Evolutionary conservation across 768 basidiomycete genomes (phyloP).

Genomic region (Inosperma sp.): DNA sequence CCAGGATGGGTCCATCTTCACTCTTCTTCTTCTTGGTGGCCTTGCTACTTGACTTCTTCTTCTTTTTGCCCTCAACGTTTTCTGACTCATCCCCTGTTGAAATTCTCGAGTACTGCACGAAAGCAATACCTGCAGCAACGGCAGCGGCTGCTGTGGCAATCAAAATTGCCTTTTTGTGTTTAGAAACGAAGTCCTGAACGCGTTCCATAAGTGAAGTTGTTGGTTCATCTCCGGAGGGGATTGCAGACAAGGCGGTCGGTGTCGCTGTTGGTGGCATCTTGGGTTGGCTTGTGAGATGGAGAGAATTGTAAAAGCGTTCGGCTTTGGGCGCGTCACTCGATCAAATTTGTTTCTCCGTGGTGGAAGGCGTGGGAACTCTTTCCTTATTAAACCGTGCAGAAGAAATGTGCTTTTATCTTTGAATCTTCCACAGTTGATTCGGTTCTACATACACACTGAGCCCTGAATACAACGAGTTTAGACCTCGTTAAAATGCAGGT

Average conservation of each 20-base stretch:
- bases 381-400: no score
- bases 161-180: conserved; percentile 70
- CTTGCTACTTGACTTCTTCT: conserved; percentile 44
- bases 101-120: conserved; percentile 68
- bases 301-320: conserved; percentile 3
- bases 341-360: conserved; percentile 7
- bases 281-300: conserved; percentile 5
- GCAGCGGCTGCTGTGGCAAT: conserved; percentile 68
- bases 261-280: conserved; percentile 13
- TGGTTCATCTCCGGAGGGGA: conserved; percentile 3
- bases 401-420: background rate
- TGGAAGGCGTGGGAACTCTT: conserved; percentile 5
- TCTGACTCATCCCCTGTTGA: conserved; percentile 42
- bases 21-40: conserved; percentile 53
- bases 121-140: conserved; percentile 59
- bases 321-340: conserved; percentile 6
- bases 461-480: no score
- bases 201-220: conserved; percentile 46
- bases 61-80: conserved; percentile 42
- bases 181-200: conserved; percentile 61
- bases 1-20: conserved; percentile 70
- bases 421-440: background rate
- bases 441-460: no score
- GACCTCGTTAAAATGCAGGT: no score
- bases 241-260: conserved; percentile 7